Evolutionary conservation across 2,329 filamentous ascomycete species (phyloP).

Genomic region (Sporothrix variecibatus): DNA sequence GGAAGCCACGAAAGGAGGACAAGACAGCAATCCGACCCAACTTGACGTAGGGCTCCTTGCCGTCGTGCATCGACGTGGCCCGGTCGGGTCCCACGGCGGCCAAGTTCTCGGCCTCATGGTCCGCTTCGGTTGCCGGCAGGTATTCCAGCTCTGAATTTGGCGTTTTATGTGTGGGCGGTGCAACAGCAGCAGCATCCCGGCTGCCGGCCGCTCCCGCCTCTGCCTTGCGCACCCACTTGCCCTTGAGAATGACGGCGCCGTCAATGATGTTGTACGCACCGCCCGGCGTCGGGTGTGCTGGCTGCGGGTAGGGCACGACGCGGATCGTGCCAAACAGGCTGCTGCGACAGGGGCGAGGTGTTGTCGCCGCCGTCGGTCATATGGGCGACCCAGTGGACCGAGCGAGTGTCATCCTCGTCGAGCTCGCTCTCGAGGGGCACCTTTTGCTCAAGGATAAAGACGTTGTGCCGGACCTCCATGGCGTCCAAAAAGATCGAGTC

Average conservation of each 20-base stretch:
- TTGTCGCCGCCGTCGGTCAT: slow-evolving; percentile 50
- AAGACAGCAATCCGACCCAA: slow-evolving; percentile 76
- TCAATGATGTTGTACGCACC: slow-evolving; percentile 48
- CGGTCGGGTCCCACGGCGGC: slow-evolving; percentile 42
- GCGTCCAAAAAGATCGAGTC: slow-evolving; percentile 62
- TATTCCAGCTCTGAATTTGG: slow-evolving; percentile 31
- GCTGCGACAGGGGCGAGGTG: slow-evolving; percentile 36
- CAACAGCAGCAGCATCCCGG: not conserved
- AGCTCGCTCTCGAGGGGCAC: slow-evolving; percentile 69
- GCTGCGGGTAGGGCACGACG: slow-evolving; percentile 78
- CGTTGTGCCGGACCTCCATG: slow-evolving; percentile 61
- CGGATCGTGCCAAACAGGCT: slow-evolving; percentile 73
- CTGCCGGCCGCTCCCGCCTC: slow-evolving; percentile 23
- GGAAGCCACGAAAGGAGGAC: slow-evolving; percentile 63
- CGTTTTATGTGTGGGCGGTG: slow-evolving; percentile 19
- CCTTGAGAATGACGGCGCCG: slow-evolving; percentile 40
- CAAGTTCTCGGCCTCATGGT: slow-evolving; percentile 16
- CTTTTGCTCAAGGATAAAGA: slow-evolving; percentile 63
- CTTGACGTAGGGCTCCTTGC: slow-evolving; percentile 76
- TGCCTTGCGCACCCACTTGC: slow-evolving; percentile 32
- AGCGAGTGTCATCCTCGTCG: slow-evolving; percentile 76
- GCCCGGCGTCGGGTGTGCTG: slow-evolving; percentile 59
- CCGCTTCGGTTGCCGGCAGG: slow-evolving; percentile 30
- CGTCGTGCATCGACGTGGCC: slow-evolving; percentile 57
- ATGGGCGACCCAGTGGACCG: slow-evolving; percentile 89